Percentiles rank a stretch among this genome's conserved stretches.
Conservation (phyloP, 2,329 filamentous ascomycete genomes). For the Ceratocystis eucalypticola region DNA sequence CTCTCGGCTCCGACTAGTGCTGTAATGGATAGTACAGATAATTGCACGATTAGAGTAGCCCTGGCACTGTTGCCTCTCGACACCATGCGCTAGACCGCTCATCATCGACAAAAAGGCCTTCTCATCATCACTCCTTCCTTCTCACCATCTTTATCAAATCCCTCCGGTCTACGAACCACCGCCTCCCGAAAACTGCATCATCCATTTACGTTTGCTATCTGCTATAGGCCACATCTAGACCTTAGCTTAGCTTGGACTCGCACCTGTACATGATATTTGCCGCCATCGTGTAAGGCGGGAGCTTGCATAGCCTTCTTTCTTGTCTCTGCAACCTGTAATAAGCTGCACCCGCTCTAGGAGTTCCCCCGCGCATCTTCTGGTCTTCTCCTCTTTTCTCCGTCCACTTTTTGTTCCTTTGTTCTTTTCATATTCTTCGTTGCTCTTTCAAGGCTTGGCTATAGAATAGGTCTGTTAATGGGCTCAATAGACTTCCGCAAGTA, state of each 20-base stretch:
- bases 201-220: too few species aligned
- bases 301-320: slow-evolving; percentile 3
- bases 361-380: too few species aligned
- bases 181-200: too few species aligned
- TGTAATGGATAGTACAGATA: too few species aligned
- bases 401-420: neutral
- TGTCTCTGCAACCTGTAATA: neutral
- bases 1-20: too few species aligned
- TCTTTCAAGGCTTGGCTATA: neutral
- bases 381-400: neutral
- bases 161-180: neutral
- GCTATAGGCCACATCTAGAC: neutral
- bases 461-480: neutral
- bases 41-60: too few species aligned
- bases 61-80: too few species aligned
- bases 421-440: neutral
- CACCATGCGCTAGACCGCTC: too few species aligned
- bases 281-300: neutral
- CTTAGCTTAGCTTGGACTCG: neutral
- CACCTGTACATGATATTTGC: neutral
- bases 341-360: too few species aligned
- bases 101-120: too few species aligned
- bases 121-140: too few species aligned
- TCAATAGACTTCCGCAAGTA: neutral
- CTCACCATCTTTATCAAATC: too few species aligned